phyloP scores from a whole-genome alignment of 331 rosid genomes.

The Rhamnella rubrinervis region DNA sequence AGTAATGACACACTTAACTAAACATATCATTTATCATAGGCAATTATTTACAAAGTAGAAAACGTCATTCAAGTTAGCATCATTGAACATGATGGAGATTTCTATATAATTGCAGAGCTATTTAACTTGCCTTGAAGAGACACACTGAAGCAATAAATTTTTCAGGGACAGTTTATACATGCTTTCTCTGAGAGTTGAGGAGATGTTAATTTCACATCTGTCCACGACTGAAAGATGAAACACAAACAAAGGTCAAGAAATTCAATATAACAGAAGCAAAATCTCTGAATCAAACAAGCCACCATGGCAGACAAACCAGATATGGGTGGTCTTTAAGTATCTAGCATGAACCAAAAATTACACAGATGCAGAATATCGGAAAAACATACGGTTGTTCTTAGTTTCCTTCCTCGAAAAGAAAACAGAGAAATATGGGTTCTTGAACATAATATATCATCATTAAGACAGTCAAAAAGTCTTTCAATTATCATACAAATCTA shows the following conservation, averaged over 20 bases:
- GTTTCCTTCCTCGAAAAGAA: too few species aligned
- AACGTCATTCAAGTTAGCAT: not conserved
- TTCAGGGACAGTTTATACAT: constrained; percentile 63
- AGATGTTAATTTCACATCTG: constrained; percentile 79
- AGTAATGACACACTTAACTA: constrained; percentile 9
- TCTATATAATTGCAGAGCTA: constrained; percentile 1
- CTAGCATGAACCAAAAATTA: not conserved
- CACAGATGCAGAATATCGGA: not conserved
- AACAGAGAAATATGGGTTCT: not conserved
- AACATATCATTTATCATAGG: not conserved
- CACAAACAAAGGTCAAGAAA: not conserved
- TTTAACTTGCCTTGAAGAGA: constrained; percentile 59
- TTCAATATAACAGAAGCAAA: not conserved
- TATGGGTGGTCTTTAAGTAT: not conserved
- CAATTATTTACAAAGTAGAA: not conserved
- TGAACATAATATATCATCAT: not conserved
- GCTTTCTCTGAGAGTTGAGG: constrained; percentile 88
- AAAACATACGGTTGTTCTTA: too few species aligned
- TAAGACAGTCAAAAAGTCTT: not conserved
- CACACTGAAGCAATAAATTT: constrained; percentile 46
- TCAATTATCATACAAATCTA: not conserved
- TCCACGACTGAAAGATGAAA: constrained; percentile 59
- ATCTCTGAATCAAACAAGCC: constrained; percentile 1
- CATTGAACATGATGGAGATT: constrained; percentile 2
- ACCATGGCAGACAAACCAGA: not conserved